phyloP scores from a whole-genome alignment of 2,329 filamentous ascomycete species.

The Penicillium freii region DNA sequence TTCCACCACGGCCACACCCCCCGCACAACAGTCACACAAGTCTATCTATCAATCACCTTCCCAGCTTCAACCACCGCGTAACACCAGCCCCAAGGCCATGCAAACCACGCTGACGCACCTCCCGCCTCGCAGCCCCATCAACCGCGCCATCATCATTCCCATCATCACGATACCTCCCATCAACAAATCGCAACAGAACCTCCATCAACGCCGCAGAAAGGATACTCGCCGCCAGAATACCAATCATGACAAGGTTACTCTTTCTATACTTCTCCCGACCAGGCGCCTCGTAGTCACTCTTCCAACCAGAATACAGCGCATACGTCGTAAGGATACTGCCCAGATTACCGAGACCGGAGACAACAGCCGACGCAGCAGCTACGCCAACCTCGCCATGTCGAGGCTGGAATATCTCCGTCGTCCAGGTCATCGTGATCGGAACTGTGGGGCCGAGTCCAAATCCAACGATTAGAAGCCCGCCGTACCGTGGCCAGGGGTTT shows the following conservation, averaged over 20 bases:
- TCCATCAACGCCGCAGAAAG: conserved; percentile 65
- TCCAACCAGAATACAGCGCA: conserved; percentile 84
- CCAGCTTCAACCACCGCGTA: conserved; percentile 11
- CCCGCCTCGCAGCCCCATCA: conserved; percentile 39
- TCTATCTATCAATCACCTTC: conserved; percentile 1
- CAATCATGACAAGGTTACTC: conserved; percentile 86
- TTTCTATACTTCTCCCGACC: conserved; percentile 72
- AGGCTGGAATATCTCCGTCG: conserved; percentile 82
- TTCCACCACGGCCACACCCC: neutral
- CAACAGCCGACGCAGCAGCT: conserved; percentile 78
- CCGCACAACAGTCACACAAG: neutral
- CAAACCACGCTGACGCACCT: conserved; percentile 38
- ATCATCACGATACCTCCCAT: conserved; percentile 21
- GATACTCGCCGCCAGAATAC: conserved; percentile 76
- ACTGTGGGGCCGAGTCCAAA: conserved; percentile 89
- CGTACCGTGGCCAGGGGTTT: conserved; percentile 79
- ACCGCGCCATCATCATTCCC: conserved; percentile 14
- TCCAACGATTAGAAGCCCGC: conserved; percentile 82
- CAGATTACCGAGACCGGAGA: conserved; percentile 82
- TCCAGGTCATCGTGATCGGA: conserved; percentile 93
- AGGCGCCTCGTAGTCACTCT: conserved; percentile 62
- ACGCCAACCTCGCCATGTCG: conserved; percentile 90
- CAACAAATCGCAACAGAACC: conserved; percentile 54
- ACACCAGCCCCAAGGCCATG: conserved; percentile 32
- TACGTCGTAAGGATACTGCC: conserved; percentile 86